Percentiles rank a stretch among this genome's conserved stretches.
Evolutionary conservation across 1,284 basidiomycete genomes (phyloP).

Genomic region (Cystobasidiaceae sp.): DNA sequence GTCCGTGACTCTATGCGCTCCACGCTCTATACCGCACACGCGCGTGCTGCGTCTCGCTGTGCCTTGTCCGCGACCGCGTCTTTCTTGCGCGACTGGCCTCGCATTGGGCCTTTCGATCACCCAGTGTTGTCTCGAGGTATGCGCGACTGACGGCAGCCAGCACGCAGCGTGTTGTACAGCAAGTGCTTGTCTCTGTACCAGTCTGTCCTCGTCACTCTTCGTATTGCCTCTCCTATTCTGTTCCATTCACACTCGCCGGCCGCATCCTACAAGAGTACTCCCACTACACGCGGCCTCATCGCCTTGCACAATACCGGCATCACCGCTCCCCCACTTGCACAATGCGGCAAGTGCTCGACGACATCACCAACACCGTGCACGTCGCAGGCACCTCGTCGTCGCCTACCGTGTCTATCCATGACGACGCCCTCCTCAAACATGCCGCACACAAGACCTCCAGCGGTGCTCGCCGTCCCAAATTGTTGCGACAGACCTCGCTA

Average conservation of each 20-base stretch:
- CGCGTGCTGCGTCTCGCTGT: no score
- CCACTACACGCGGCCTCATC: background rate
- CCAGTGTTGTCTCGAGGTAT: no score
- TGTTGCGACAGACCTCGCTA: constrained; percentile 22
- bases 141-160: no score
- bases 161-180: no score
- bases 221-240: no score
- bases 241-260: no score
- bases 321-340: background rate
- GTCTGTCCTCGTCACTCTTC: background rate
- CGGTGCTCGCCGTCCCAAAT: constrained; percentile 6
- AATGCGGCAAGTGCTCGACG: constrained; percentile 20
- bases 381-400: background rate
- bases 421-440: background rate
- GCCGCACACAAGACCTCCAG: background rate
- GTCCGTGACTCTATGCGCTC: no score
- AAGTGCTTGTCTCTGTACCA: background rate
- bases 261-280: background rate
- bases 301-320: background rate
- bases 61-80: no score
- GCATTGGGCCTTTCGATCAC: no score
- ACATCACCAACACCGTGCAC: constrained; percentile 26
- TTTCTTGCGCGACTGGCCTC: no score
- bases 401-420: background rate
- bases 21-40: no score